Percentiles rank a stretch among this genome's conserved stretches.
Evolutionary conservation across 2,329 filamentous ascomycete species (phyloP).

Genomic region (Exophiala calicioides): DNA sequence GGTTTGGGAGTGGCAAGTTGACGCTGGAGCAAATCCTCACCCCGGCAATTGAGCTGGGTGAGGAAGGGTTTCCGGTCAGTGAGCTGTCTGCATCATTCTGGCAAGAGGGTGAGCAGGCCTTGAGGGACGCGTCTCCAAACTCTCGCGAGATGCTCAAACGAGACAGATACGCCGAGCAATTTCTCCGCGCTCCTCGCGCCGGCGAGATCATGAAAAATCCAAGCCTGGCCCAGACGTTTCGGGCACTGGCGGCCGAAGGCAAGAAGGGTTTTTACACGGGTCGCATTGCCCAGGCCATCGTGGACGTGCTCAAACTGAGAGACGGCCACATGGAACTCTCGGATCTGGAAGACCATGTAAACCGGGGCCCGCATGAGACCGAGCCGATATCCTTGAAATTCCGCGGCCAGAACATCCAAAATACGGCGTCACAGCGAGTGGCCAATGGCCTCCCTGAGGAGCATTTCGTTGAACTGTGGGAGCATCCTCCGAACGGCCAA

Average conservation of each 20-base stretch:
- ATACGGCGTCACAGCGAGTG: slow-evolving; percentile 47
- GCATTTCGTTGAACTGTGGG: slow-evolving; percentile 74
- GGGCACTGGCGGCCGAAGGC: slow-evolving; percentile 72
- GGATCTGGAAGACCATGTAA: slow-evolving; percentile 76
- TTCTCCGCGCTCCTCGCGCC: slow-evolving; percentile 70
- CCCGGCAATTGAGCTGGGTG: slow-evolving; percentile 81
- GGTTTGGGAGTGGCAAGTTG: slow-evolving; percentile 85
- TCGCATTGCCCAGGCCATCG: slow-evolving; percentile 74
- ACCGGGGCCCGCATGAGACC: slow-evolving; percentile 73
- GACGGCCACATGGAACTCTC: slow-evolving; percentile 78
- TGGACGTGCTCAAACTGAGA: slow-evolving; percentile 72
- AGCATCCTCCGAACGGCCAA: slow-evolving; percentile 95
- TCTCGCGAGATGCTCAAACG: slow-evolving; percentile 82
- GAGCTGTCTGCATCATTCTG: slow-evolving; percentile 74
- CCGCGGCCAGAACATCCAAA: slow-evolving; percentile 60
- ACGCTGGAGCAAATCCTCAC: slow-evolving; percentile 73
- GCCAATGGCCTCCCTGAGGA: slow-evolving; percentile 23
- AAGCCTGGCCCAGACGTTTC: slow-evolving; percentile 77
- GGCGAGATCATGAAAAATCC: slow-evolving; percentile 91
- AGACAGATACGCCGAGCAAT: slow-evolving; percentile 66
- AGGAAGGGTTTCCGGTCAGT: slow-evolving; percentile 86
- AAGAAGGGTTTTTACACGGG: slow-evolving; percentile 92
- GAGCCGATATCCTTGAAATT: slow-evolving; percentile 83
- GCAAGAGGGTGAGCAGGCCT: slow-evolving; percentile 61
- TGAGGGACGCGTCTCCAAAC: slow-evolving; percentile 79